phyloP scores from a whole-genome alignment of 805 yeast species.

The Alloascoidea hylecoeti region DNA sequence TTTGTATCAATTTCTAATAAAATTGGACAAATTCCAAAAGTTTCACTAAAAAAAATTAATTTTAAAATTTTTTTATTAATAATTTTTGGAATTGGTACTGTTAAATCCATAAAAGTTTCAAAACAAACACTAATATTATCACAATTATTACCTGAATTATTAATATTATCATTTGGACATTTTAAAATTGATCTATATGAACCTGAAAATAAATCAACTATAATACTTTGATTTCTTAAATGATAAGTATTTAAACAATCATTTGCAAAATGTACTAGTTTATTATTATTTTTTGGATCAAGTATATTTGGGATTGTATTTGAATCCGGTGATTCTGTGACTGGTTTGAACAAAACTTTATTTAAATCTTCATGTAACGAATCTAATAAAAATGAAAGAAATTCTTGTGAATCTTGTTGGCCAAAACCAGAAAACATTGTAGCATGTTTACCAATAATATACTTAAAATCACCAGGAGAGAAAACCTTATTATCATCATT shows the following conservation, averaged over 20 bases:
- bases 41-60: constrained; percentile 43
- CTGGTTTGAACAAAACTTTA: constrained; percentile 70
- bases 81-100: constrained; percentile 75
- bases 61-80: constrained; percentile 59
- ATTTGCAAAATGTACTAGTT: constrained; percentile 45
- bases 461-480: constrained; percentile 69
- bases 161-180: too few species aligned
- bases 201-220: constrained; percentile 81
- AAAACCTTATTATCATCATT: constrained; percentile 17
- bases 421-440: constrained; percentile 66
- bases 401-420: constrained; percentile 93
- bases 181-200: constrained; percentile 78
- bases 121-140: constrained; percentile 70
- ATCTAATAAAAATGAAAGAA: constrained; percentile 75
- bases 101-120: constrained; percentile 86
- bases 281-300: constrained; percentile 38
- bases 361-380: constrained; percentile 89
- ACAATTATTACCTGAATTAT: too few species aligned
- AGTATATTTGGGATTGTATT: too few species aligned
- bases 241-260: constrained; percentile 74
- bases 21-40: too few species aligned
- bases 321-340: constrained; percentile 74
- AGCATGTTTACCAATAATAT: constrained; percentile 65
- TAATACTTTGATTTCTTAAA: constrained; percentile 69
- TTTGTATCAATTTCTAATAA: too few species aligned